Evolutionary conservation across 257 asterid genomes (phyloP), one percentile per base, ranked within the genome.

Genomic region (Plectranthus barbatus): DNA sequence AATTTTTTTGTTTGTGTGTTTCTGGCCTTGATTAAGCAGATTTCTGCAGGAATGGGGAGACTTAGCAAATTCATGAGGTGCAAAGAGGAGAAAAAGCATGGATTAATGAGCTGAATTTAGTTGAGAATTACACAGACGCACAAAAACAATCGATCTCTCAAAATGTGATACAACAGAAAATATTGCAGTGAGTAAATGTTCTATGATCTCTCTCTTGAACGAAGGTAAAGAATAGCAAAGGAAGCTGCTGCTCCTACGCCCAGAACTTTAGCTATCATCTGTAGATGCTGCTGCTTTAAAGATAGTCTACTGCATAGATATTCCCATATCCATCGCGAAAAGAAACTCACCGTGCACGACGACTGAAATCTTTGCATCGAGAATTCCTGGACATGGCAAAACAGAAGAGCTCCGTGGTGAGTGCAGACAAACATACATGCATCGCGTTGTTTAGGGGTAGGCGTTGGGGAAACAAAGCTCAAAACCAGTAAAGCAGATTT

Each of bases 361-460:
- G 85, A 77, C 40, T 50, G 82, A 49, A 89, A 89, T 67, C 50
- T 81, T 78, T 73, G 84, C 56, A 82, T 50, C 19, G 94, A 83
- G 79, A 89, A 92, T 51, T 83, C 88, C 97, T 86, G 72, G 74
- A 71, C 51, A 70, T 44, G 62, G 67, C 60, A 70, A 54, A 55
- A 58, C 39, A 62, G 52, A 44, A 62, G 58, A 68, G 58, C 61
- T 56, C 23, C 48, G 37, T 59, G n/a, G 69, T 58, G 56, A 73
- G 20, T 9, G 18, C 58, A 50, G 12, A 15, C 18, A 62, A 23
- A 23, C 57, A 51, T 31, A 56, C 29, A 55, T 5, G 9, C 6
- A 18, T 20, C 4, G 45, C 31, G 11, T 5, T 56, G 45, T 36
- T 34, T 34, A 9, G 11, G 12, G 14, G 14, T 9, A 49, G 9